These are phyloP conservation scores for Pythium sp. DNA, from an alignment of 352 stramenopile genomes.

Conservation along the genomic window DNA sequence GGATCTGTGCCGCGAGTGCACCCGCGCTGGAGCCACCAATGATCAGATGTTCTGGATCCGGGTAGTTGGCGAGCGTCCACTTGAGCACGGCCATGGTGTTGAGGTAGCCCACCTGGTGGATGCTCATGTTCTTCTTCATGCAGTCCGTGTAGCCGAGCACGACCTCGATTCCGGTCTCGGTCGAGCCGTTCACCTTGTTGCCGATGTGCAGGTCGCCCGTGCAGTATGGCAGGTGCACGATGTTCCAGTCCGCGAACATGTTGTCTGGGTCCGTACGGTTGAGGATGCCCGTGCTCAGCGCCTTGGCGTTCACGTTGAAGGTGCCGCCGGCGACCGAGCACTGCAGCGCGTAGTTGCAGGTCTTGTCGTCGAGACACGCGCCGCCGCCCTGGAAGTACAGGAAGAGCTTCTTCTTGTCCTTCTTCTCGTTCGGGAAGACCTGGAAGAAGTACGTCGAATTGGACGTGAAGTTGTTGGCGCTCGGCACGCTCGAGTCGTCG, in stretches of 20 bases:
- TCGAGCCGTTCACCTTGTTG: conserved; percentile 29
- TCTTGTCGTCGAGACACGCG: conserved; percentile 60
- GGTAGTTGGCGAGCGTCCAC: conserved; percentile 63
- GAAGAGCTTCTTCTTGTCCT: conserved; percentile 64
- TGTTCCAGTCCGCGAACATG: conserved; percentile 76
- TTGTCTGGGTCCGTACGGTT: conserved; percentile 64
- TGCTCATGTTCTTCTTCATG: no score
- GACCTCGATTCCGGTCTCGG: no score
- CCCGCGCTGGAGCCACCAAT: conserved; percentile 58
- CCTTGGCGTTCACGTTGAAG: conserved; percentile 47
- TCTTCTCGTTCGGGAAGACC: conserved; percentile 51
- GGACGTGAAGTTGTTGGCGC: conserved; percentile 37
- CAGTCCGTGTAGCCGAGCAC: no score
- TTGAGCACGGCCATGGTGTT: conserved; percentile 22
- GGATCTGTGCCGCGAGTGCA: conserved; percentile 44
- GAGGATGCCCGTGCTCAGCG: conserved; percentile 51
- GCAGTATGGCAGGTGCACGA: conserved; percentile 73
- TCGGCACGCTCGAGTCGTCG: conserved; percentile 43
- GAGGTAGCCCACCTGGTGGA: no score
- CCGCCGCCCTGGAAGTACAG: conserved; percentile 73
- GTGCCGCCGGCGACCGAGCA: conserved; percentile 45
- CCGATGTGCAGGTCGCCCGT: conserved; percentile 70
- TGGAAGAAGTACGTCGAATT: conserved; percentile 75
- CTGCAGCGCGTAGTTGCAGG: conserved; percentile 63
- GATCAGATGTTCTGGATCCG: conserved; percentile 52